A percentile compares a stretch with the other conserved stretches of the same genome.
Evolutionary conservation across 345 rosid species (phyloP).

Genomic region (Stellera chamaejasme): DNA sequence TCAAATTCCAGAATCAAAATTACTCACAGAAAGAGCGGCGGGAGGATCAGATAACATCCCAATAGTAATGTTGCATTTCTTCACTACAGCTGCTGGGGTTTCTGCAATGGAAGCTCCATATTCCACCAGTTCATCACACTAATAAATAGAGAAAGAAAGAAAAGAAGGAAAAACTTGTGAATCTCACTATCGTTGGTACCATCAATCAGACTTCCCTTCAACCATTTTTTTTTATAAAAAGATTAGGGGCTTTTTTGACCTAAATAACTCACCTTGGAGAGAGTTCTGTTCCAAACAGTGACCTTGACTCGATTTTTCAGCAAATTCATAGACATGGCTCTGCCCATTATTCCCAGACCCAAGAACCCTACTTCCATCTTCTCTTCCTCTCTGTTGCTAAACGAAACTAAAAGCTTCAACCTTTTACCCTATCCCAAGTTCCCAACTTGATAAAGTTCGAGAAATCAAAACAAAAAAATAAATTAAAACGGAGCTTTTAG

Average conservation of each 20-base stretch:
- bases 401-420: background rate
- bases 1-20: background rate
- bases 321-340: constrained; percentile 88
- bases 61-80: constrained; percentile 81
- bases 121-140: constrained; percentile 88
- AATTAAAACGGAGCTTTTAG: background rate
- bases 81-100: constrained; percentile 77
- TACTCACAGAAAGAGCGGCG: constrained; percentile 72
- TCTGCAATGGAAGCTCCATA: constrained; percentile 75
- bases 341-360: constrained; percentile 97
- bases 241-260: background rate
- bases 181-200: background rate
- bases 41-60: constrained; percentile 88
- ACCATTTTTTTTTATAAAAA: background rate
- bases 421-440: background rate
- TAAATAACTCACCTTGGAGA: constrained; percentile 52
- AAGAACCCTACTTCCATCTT: constrained; percentile 89
- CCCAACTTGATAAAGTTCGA: background rate
- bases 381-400: constrained; percentile 9
- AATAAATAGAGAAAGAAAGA: constrained; percentile 6
- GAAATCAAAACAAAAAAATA: background rate
- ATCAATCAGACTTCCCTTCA: background rate
- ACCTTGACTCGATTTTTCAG: constrained; percentile 76
- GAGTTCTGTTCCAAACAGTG: constrained; percentile 93
- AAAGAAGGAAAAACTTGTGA: background rate